Conservation (phyloP, 2,329 filamentous ascomycete species). For the Moelleriella libera region DNA sequence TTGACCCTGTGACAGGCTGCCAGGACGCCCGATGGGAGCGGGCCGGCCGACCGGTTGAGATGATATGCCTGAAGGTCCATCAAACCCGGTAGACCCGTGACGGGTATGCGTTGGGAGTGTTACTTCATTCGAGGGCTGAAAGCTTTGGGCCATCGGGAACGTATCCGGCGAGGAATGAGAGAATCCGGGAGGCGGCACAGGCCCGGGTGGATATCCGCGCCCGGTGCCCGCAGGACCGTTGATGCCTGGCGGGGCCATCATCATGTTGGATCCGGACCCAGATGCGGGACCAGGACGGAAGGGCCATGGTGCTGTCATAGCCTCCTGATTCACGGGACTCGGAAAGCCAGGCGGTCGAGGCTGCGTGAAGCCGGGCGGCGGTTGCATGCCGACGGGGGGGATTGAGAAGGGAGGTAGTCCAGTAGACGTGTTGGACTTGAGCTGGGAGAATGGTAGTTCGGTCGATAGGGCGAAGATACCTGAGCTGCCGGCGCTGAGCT, state of each 20-base stretch:
- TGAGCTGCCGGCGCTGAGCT: slow-evolving; percentile 35
- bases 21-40: slow-evolving; percentile 75
- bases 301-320: slow-evolving; percentile 26
- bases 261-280: slow-evolving; percentile 29
- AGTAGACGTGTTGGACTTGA: slow-evolving; percentile 17
- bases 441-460: slow-evolving; percentile 44
- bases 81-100: slow-evolving; percentile 59
- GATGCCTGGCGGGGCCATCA: slow-evolving; percentile 38
- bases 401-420: slow-evolving; percentile 37
- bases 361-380: slow-evolving; percentile 22
- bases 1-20: slow-evolving; percentile 50
- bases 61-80: slow-evolving; percentile 34
- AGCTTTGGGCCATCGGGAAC: slow-evolving; percentile 16
- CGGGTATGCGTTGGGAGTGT: slow-evolving; percentile 49
- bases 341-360: slow-evolving; percentile 34
- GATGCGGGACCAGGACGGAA: slow-evolving; percentile 26
- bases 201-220: slow-evolving; percentile 26
- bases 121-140: slow-evolving; percentile 17
- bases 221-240: slow-evolving; percentile 23
- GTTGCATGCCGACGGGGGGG: slow-evolving; percentile 41
- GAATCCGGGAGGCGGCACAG: slow-evolving; percentile 23
- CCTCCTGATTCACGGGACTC: slow-evolving; percentile 41
- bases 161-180: slow-evolving; percentile 15
- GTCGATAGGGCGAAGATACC: slow-evolving; percentile 15
- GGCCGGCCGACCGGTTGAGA: slow-evolving; percentile 69